phyloP scores from a whole-genome alignment of 306 rosid genomes.

The Chamaecrista fasciculata region DNA sequence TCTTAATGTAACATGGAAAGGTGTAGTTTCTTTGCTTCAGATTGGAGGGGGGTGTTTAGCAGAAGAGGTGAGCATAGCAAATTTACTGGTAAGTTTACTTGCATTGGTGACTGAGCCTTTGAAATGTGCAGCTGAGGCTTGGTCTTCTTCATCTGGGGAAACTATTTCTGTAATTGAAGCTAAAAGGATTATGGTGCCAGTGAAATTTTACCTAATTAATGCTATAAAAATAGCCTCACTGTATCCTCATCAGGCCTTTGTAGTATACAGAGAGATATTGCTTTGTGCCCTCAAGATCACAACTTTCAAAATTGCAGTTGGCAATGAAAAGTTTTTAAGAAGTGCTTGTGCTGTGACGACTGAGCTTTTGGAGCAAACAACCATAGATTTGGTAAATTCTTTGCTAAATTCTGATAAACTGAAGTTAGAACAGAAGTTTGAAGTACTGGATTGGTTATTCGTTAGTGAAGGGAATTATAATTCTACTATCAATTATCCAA shows the following conservation, averaged over 20 bases:
- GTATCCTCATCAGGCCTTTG: constrained; percentile 70
- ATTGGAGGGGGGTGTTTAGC: constrained; percentile 51
- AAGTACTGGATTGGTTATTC: constrained; percentile 66
- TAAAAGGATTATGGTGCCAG: constrained; percentile 76
- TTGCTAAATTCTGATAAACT: constrained; percentile 61
- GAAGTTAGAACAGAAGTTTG: constrained; percentile 51
- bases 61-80: constrained; percentile 47
- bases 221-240: constrained; percentile 70
- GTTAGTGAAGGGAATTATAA: constrained; percentile 34
- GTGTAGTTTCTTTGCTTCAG: constrained; percentile 87
- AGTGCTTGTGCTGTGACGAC: constrained; percentile 52
- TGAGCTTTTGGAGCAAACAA: constrained; percentile 73
- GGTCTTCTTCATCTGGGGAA: constrained; percentile 58
- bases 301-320: constrained; percentile 53
- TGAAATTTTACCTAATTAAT: constrained; percentile 79
- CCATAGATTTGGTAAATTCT: constrained; percentile 59
- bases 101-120: constrained; percentile 64
- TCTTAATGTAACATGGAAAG: constrained; percentile 90
- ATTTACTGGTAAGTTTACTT: constrained; percentile 53
- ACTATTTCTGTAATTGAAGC: constrained; percentile 70
- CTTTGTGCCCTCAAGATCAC: constrained; percentile 61
- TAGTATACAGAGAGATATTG: constrained; percentile 56
- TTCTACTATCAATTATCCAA: constrained; percentile 34
- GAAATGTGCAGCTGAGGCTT: constrained; percentile 63
- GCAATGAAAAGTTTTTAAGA: constrained; percentile 53